These are phyloP conservation scores for Hapsidospora chrysogenum DNA, from an alignment of 495 filamentous ascomycete genomes.

Conservation along the genomic window DNA sequence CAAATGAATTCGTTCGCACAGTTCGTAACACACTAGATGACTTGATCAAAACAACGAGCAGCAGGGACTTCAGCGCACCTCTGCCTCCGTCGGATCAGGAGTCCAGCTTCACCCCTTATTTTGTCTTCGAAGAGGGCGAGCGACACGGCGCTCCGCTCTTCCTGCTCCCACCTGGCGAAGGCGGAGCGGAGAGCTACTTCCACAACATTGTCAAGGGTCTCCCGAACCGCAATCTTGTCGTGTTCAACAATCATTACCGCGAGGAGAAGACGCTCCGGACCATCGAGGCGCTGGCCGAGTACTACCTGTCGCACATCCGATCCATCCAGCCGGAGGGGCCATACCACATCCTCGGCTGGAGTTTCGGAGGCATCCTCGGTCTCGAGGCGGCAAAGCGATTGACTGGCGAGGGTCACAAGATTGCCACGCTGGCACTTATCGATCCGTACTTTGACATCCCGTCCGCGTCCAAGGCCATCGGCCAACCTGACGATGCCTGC, in stretches of 20 bases:
- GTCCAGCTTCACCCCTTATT: neutral
- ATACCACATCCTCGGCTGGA: neutral
- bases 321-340: neutral
- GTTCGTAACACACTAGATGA: neutral
- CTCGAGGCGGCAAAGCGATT: neutral
- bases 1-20: neutral
- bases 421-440: neutral
- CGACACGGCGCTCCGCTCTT: neutral
- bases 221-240: neutral
- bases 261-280: neutral
- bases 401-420: neutral
- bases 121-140: neutral
- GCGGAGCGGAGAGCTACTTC: neutral
- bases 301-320: neutral
- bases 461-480: neutral
- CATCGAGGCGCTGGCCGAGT: neutral
- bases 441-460: neutral
- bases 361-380: neutral
- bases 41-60: neutral
- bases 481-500: neutral
- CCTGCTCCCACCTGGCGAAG: neutral
- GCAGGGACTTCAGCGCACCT: neutral
- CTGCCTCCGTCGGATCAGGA: neutral
- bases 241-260: neutral
- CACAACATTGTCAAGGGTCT: neutral